Base-by-base conservation (phyloP, 148 eudicot genomes). In the Chenopodium album region DNA sequence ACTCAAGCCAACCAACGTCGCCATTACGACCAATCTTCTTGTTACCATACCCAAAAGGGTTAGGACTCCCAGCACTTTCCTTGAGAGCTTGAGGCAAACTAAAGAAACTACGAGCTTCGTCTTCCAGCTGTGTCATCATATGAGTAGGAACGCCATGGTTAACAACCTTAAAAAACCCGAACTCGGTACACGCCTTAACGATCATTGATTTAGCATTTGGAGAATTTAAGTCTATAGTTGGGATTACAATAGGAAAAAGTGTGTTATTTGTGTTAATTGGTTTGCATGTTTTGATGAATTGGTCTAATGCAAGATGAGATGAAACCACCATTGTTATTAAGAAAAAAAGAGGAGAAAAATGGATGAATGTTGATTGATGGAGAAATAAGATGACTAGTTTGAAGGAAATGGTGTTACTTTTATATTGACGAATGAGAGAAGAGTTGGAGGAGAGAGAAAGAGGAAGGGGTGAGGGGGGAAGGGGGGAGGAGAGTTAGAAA, bases 1-100 rank as follows among this genome's bases (percentile, higher is more conserved):
- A 94, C 68, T 94, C 98, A 73, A 94, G 69, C 98, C 97, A 94
- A 66, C 98, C 98, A 69, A 91, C 85, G 47, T 94, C 98, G 4
- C 98, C 97, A 73, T 89, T 94, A 7, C 31, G 81, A 1, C 97
- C 94, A 78, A 94, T 92, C 16, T n/a, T 87, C 74, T 86, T 90
- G 87, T 85, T 91, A 0, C 94, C 97, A 80, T 94, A 94, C 7
- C 94, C 98, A 72, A 86, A 89, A 0, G 96, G 93, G 46, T 75
- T 81, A 0, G 91, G 83, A 26, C 87, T 82, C 0, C 87, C 87
- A 1, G 86, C 83, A 48, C 76, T 84, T 10, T 91, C 88, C 71
- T 94, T 94, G 4, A 86, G 86, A 2, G 56, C 52, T 4, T 76
- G 80, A 1, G 90, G 82, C 12, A 84, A 47, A 11, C 77, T 78